A percentile compares a stretch with the other conserved stretches of the same genome.
Evolutionary conservation across 371 early-diverging fungal species (phyloP).

Genomic region (Globomyces sp.): DNA sequence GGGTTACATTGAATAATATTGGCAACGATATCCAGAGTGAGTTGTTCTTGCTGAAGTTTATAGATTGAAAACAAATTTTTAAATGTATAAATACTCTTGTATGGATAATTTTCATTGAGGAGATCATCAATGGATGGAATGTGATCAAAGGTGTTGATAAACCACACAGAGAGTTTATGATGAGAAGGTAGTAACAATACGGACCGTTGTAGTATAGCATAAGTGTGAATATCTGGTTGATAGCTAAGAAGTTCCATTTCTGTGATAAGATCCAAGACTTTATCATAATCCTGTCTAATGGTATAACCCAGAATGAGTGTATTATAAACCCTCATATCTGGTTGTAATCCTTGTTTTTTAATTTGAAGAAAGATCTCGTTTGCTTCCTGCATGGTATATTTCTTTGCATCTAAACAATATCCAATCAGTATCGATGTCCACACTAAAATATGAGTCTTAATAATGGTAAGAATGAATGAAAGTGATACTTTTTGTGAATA

Average conservation of each 20-base stretch:
- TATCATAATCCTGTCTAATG: not conserved
- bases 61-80: not conserved
- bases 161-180: not conserved
- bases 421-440: too few relatives aligned
- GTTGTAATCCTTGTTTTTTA: not conserved
- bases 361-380: not conserved
- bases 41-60: slow-evolving; percentile 2
- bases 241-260: not conserved
- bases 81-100: not conserved
- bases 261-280: not conserved
- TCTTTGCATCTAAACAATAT: not conserved
- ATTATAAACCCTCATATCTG: slow-evolving; percentile 6
- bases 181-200: not conserved
- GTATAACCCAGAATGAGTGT: slow-evolving; percentile 1
- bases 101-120: not conserved
- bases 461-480: not conserved
- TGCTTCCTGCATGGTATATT: not conserved
- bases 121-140: not conserved
- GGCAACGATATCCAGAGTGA: not conserved
- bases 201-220: not conserved
- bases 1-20: too few relatives aligned
- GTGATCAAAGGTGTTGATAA: not conserved
- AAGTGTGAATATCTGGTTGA: not conserved
- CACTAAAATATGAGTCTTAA: not conserved
- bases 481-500: not conserved